A percentile compares a stretch with the other conserved stretches of the same genome.
Conservation (phyloP, 371 early-diverging fungal species). For the Rhizopus microsporus region DNA sequence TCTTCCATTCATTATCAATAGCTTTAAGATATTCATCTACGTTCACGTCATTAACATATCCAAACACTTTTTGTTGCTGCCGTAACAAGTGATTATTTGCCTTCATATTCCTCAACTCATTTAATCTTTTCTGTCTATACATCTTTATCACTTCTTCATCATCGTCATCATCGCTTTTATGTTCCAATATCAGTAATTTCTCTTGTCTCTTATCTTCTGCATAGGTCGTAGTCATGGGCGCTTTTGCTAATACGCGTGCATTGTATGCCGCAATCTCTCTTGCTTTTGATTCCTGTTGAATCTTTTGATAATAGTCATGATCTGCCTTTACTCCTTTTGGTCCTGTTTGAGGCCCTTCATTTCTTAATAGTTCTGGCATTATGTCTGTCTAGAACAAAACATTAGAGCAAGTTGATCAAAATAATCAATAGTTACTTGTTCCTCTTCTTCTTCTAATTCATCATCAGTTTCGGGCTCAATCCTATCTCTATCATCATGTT, state of each 20-base stretch:
- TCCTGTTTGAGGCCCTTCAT: constrained; percentile 54
- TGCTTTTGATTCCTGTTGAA: constrained; percentile 24
- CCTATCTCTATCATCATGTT: constrained; percentile 21
- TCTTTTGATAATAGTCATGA: constrained; percentile 38
- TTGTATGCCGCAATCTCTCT: constrained; percentile 1
- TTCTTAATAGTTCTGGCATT: background rate
- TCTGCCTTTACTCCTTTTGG: constrained; percentile 64
- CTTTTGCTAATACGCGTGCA: background rate
- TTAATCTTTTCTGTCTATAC: constrained; percentile 42
- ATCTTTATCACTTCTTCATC: constrained; percentile 37
- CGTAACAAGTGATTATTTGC: constrained; percentile 23
- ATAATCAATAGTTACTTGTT: constrained; percentile 1
- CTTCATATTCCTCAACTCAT: constrained; percentile 32
- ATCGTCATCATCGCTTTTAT: constrained; percentile 29
- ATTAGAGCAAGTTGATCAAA: background rate
- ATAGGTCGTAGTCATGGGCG: constrained; percentile 50
- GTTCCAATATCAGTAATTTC: constrained; percentile 27
- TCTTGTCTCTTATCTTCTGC: constrained; percentile 35
- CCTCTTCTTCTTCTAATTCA: constrained; percentile 16
- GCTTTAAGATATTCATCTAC: constrained; percentile 44
- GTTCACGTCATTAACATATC: constrained; percentile 36
- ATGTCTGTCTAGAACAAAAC: background rate
- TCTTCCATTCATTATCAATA: constrained; percentile 50
- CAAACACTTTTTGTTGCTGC: constrained; percentile 44
- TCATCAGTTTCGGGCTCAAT: constrained; percentile 22